These are phyloP conservation scores for Wickerhamiella galacta DNA, from an alignment of 805 yeast genomes.

Conservation along the genomic window DNA sequence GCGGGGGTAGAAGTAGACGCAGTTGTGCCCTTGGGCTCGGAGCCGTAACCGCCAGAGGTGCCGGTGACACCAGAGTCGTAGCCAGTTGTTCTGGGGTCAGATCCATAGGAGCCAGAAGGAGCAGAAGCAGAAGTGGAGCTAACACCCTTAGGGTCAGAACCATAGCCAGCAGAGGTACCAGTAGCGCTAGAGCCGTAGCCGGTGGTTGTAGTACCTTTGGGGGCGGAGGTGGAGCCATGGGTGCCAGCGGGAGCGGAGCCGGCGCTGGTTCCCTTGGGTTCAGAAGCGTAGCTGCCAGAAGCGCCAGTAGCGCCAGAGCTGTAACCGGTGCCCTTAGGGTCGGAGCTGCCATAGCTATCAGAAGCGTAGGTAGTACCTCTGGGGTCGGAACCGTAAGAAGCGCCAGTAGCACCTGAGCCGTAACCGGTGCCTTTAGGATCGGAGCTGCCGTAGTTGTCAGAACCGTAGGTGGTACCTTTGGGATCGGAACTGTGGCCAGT, in stretches of 20 bases:
- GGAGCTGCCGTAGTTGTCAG: not conserved
- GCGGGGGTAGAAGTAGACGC: not conserved
- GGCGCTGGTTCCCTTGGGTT: not conserved
- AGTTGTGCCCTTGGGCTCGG: not conserved
- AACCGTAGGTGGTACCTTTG: not conserved
- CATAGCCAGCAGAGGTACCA: slow-evolving; percentile 5
- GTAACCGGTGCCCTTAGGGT: not conserved
- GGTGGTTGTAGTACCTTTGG: not conserved
- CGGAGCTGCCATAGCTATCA: not conserved
- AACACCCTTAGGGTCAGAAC: too few species aligned
- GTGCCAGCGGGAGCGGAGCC: not conserved
- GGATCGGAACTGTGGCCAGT: not conserved
- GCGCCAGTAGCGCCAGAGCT: not conserved
- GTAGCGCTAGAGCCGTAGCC: slow-evolving; percentile 5
- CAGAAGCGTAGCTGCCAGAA: not conserved
- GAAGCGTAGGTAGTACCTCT: not conserved
- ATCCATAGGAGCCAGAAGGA: not conserved
- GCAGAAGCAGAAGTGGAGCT: slow-evolving; percentile 8
- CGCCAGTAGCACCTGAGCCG: not conserved
- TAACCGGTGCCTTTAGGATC: not conserved
- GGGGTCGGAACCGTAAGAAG: not conserved
- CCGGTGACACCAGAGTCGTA: not conserved
- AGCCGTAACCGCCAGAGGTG: not conserved
- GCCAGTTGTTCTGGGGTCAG: not conserved
- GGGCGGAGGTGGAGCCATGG: not conserved